Base-by-base conservation (phyloP, 192 early-diverging fungal genomes). In the Coemansia sp. region DNA sequence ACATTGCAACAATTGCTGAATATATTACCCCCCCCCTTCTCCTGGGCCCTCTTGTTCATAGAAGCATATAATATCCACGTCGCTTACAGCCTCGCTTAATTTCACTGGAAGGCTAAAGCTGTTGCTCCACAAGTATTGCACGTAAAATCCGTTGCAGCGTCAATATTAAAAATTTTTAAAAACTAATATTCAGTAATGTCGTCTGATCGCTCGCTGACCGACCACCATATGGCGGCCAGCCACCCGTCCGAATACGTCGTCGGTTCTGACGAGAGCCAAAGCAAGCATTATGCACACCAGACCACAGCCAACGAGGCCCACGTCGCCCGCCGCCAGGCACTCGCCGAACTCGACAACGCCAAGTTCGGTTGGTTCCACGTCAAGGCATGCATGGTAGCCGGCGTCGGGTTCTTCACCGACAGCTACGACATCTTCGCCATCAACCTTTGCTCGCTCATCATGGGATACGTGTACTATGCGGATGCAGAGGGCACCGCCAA, bases 381-480 rank as follows among this genome's bases (percentile, higher is more conserved):
- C 67, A 87, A 88, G 45, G 86, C 90, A 21, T 90, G 88, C 77
- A 64, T 92, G 53, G 87, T 92, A 6, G 87, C 90, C 14, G 90
- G 89, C 60, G 77, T 89, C 35, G 90, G 94, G 73, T 95, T 97
- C 51, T 53, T 53, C 51, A 53, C 86, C 46, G 93, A 97, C 83
- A 88, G 92, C 30, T 95, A 95, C 80, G 95, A 97, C 87, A 86
- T 93, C 39, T 95, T 95, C 64, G 88, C 93, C 61, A 95, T 97
- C 77, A 90, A 91, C 67, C 81, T 95, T 65, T 90, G 91, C 60
- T 87, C 92, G 8, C 86, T 89, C 20, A 97, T 97, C 92, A 85
- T 94, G 63, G 87, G 86, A 16, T 88, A 84, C 62, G 84, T 88
- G 24, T 91, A 89, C 77, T 90, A 83, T n/a, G 68, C 72, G 61